phyloP scores from a whole-genome alignment of 2,329 filamentous ascomycete genomes.

The Diaporthe sp. region DNA sequence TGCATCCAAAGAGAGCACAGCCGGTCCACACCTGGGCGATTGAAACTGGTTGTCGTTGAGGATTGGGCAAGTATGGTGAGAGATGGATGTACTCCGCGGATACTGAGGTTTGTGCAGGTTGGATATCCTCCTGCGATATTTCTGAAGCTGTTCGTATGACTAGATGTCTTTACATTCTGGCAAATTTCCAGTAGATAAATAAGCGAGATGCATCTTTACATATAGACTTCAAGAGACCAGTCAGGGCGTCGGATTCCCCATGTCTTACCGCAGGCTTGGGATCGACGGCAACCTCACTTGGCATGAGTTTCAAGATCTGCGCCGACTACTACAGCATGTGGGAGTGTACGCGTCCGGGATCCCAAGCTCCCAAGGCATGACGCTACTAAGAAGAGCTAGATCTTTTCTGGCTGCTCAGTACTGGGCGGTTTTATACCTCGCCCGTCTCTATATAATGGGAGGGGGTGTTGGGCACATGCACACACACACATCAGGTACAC shows the following conservation, averaged over 20 bases:
- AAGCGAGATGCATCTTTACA: background rate
- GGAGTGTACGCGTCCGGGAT: conserved; percentile 9
- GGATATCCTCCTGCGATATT: background rate
- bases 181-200: background rate
- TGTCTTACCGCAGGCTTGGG: conserved; percentile 7
- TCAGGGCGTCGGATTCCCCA: background rate
- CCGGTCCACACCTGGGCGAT: background rate
- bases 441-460: background rate
- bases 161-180: background rate
- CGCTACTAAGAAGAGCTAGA: conserved; percentile 17
- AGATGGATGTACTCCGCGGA: background rate
- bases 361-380: background rate
- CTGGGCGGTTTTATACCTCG: background rate
- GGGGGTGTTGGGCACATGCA: background rate
- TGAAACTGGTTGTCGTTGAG: background rate
- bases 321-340: background rate
- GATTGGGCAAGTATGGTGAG: background rate
- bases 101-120: background rate
- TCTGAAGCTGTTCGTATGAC: too few relatives aligned
- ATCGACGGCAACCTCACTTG: conserved; percentile 23
- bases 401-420: conserved; percentile 1
- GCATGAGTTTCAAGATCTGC: conserved; percentile 28
- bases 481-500: background rate
- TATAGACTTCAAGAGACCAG: background rate
- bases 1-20: conserved; percentile 8